Evolutionary conservation across 1,284 basidiomycete species (phyloP).

Genomic region (Malassezia equina): DNA sequence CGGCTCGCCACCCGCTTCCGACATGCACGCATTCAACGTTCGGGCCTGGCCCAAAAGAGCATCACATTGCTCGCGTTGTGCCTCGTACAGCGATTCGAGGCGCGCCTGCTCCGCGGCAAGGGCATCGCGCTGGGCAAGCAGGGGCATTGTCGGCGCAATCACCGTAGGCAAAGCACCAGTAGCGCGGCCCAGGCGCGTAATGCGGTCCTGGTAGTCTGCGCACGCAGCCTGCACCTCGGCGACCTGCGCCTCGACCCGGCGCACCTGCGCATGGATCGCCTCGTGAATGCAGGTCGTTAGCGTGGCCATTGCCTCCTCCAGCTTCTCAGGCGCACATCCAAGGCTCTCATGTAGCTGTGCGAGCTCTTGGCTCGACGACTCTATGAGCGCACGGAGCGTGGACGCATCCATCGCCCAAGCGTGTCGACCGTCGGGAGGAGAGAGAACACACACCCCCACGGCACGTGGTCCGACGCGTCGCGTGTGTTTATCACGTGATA

Average conservation of each 20-base stretch:
- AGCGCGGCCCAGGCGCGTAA: conserved; percentile 15
- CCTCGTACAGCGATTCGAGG: conserved; percentile 11
- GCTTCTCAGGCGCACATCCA: conserved; percentile 31
- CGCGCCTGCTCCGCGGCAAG: conserved; percentile 11
- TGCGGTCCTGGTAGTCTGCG: conserved; percentile 16
- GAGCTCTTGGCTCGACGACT: conserved; percentile 30
- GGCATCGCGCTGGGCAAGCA: conserved; percentile 12
- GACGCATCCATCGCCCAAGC: conserved; percentile 30
- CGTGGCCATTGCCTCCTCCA: conserved; percentile 29
- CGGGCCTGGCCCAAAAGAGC: neutral
- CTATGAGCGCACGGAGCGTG: conserved; percentile 29
- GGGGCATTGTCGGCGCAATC: conserved; percentile 2
- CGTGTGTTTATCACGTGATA: conserved; percentile 7
- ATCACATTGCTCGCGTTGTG: conserved; percentile 9
- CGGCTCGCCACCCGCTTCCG: conserved; percentile 6
- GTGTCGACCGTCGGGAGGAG: neutral
- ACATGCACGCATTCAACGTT: conserved; percentile 13
- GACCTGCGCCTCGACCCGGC: conserved; percentile 28
- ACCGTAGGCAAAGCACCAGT: neutral
- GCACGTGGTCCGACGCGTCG: conserved; percentile 16
- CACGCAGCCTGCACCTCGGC: conserved; percentile 25
- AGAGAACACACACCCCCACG: neutral
- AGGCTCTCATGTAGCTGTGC: conserved; percentile 31
- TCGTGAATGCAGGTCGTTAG: conserved; percentile 35
- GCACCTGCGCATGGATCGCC: conserved; percentile 39